A percentile compares a stretch with the other conserved stretches of the same genome.
These are phyloP conservation scores for Gracilaria gracilis DNA, from an alignment of 23 red algal genomes.

Conservation along the genomic window DNA sequence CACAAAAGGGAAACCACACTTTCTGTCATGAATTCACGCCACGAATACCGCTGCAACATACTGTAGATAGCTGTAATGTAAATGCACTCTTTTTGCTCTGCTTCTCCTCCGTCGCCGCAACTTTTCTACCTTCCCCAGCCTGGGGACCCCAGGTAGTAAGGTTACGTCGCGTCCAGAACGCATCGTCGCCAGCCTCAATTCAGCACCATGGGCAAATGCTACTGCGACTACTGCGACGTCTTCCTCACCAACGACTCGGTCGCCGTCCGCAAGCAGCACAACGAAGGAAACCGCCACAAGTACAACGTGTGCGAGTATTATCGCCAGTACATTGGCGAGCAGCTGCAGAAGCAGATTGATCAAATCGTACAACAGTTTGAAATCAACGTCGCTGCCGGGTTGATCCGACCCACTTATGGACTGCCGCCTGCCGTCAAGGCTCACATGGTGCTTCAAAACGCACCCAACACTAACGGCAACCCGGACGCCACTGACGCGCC, in stretches of 20 bases:
- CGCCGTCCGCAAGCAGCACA: constrained; percentile 91
- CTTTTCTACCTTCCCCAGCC: no score
- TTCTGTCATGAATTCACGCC: no score
- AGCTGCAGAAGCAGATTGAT: constrained; percentile 81
- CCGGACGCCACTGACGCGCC: not conserved
- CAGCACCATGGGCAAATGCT: constrained; percentile 91
- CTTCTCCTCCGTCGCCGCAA: no score
- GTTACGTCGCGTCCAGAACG: no score
- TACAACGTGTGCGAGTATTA: constrained; percentile 85
- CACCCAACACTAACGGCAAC: not conserved
- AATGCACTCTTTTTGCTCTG: no score
- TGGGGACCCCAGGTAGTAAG: no score
- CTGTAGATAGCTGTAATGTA: no score
- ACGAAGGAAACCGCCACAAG: constrained; percentile 88
- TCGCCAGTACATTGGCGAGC: constrained; percentile 80
- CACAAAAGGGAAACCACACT: no score
- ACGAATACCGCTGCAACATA: no score
- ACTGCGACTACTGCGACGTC: constrained; percentile 93
- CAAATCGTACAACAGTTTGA: constrained; percentile 79
- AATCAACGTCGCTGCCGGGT: constrained; percentile 52
- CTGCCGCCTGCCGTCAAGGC: constrained; percentile 12
- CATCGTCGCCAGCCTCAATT: no score
- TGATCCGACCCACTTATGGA: constrained; percentile 70
- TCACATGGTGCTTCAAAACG: constrained; percentile 1
- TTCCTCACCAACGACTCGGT: constrained; percentile 80